A percentile compares a stretch with the other conserved stretches of the same genome.
These are phyloP conservation scores for Wickerhamiella sergipiensis DNA, from an alignment of 805 yeast species.

Conservation along the genomic window DNA sequence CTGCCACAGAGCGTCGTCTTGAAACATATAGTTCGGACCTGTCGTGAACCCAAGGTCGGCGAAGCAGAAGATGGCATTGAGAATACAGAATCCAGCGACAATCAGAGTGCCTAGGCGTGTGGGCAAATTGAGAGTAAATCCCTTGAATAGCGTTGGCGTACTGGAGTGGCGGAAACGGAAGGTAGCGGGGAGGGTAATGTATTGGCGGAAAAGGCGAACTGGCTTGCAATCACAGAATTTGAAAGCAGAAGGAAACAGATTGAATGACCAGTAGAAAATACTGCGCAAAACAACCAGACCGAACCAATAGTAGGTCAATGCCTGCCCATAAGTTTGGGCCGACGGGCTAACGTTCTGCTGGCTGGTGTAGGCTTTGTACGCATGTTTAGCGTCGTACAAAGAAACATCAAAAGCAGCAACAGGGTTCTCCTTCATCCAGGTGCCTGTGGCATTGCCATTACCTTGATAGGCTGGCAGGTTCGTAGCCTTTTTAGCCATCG, in stretches of 20 bases:
- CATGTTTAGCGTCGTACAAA: background rate
- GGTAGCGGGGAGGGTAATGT: background rate
- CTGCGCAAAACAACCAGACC: background rate
- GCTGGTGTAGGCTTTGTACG: background rate
- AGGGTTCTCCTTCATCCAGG: background rate
- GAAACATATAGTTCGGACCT: background rate
- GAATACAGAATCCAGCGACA: conserved; percentile 22
- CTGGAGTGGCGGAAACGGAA: background rate
- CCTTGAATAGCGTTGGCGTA: background rate
- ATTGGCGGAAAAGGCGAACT: background rate
- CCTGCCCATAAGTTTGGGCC: background rate
- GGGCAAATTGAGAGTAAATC: conserved; percentile 22
- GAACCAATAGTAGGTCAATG: background rate
- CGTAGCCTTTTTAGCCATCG: background rate
- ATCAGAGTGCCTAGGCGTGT: conserved; percentile 29
- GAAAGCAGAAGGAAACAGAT: background rate
- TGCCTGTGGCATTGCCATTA: background rate
- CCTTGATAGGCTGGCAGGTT: background rate
- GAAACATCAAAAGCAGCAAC: background rate
- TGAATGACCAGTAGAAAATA: background rate
- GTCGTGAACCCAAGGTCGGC: background rate
- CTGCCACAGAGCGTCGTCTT: background rate
- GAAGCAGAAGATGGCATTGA: conserved; percentile 23
- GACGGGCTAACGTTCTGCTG: background rate
- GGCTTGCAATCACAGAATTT: background rate